Evolutionary conservation across 1,284 basidiomycete genomes (phyloP).

Genomic region (Pseudozyma thailandica): DNA sequence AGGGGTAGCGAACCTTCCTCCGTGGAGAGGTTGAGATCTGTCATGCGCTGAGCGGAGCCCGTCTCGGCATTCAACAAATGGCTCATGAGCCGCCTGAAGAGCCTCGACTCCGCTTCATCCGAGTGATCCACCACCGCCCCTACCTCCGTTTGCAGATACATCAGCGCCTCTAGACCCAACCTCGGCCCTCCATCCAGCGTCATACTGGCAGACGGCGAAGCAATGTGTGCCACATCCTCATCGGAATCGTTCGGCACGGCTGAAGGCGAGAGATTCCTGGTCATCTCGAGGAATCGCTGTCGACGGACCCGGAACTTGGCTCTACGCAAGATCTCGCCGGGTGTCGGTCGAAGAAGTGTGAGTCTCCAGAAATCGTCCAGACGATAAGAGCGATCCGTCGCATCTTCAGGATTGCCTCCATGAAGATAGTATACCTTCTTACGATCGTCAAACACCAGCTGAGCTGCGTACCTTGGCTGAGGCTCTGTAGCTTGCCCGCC

Average conservation of each 20-base stretch:
- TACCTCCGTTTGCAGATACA: slow-evolving; percentile 68
- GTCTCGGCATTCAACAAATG: slow-evolving; percentile 52
- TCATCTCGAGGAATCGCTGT: slow-evolving; percentile 64
- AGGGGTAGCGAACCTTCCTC: slow-evolving; percentile 11
- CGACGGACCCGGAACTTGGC: slow-evolving; percentile 67
- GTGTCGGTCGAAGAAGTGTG: slow-evolving; percentile 58
- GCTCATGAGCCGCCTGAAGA: slow-evolving; percentile 67
- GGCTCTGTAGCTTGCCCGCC: slow-evolving; percentile 36
- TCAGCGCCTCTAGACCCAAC: slow-evolving; percentile 63
- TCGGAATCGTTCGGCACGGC: slow-evolving; percentile 30
- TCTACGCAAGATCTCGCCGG: slow-evolving; percentile 63
- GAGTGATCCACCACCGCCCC: slow-evolving; percentile 65
- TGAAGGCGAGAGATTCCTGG: slow-evolving; percentile 25
- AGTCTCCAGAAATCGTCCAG: slow-evolving; percentile 67
- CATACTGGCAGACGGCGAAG: background rate
- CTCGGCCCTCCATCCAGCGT: slow-evolving; percentile 17
- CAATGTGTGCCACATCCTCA: slow-evolving; percentile 10
- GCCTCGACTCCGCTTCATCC: slow-evolving; percentile 58
- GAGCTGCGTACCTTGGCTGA: slow-evolving; percentile 56
- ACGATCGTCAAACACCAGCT: slow-evolving; percentile 67
- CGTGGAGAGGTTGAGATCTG: no score
- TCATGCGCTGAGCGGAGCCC: no score
- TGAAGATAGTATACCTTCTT: slow-evolving; percentile 65
- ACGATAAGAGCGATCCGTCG: slow-evolving; percentile 31
- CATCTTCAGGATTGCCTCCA: slow-evolving; percentile 66